Base-by-base conservation (phyloP, 352 stramenopile species). In the Aphanomyces cochlioides region DNA sequence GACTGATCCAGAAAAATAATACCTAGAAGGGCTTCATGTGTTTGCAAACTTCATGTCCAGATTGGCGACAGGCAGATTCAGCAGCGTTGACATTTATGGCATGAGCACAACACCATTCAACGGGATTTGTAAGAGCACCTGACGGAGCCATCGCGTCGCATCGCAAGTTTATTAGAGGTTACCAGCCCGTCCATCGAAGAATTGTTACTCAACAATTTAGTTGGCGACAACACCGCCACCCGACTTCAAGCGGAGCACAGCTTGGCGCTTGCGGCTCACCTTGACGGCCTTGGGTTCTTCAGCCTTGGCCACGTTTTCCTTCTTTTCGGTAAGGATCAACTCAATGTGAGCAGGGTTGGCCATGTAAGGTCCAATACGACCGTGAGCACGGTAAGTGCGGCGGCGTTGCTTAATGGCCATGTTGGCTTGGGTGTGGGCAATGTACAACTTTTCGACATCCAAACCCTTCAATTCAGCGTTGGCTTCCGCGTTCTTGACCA, bases 401-500 rank as follows among this genome's bases (percentile, higher is more conserved):
- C 97, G 94, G 74, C 97, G 93, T 79, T 98, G 97, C 79, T 98
- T 97, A 75, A 98, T 98, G 59, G 97, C 97, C 69, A 90, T 87
- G 90, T 99, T 99, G 73, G 91, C 90, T 85, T 99, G 96, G 58
- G 97, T 92, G 84, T 99, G 97, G 72, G 90, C 96, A 80, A 99
- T 97, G 85, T 95, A 96, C 41, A 99, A 86, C 74, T 93, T 95
- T 66, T 98, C 95, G 41, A 88, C 85, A 78, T 99, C 96, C 63
- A 99, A 82, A 76, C 93, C 96, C 89, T 99, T 99, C 72, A 96
- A 91, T 83, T 99, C 96, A 59, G 96, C 97, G 86, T 99, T 99
- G 73, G 97, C 96, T 79, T 99, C 90, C 41, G 97, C 96, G 88
- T 99, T 99, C 78, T 96, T 96, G 73, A 99, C 82, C 39, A 99